Conservation (phyloP, 2,329 filamentous ascomycete genomes). For the Aureobasidium leucospermi region DNA sequence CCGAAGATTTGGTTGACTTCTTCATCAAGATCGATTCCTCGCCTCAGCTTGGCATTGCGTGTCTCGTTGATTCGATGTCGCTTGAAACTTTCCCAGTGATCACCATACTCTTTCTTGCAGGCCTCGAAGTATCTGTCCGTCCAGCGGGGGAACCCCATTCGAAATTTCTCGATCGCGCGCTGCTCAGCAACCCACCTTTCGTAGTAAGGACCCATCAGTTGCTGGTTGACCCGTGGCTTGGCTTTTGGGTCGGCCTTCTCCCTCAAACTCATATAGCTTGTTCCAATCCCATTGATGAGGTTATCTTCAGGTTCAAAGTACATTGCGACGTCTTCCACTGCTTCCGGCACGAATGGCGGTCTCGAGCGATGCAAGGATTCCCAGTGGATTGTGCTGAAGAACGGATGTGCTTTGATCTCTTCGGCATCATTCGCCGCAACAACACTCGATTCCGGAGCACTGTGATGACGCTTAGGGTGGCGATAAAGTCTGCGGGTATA, state of each 20-base stretch:
- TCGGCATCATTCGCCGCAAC: slow-evolving; percentile 80
- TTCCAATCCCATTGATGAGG: slow-evolving; percentile 39
- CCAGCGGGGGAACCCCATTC: slow-evolving; percentile 25
- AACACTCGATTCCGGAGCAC: slow-evolving; percentile 33
- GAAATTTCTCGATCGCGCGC: slow-evolving; percentile 22
- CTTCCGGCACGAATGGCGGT: slow-evolving; percentile 74
- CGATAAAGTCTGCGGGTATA: slow-evolving; percentile 17
- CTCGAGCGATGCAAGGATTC: slow-evolving; percentile 59
- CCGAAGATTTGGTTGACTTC: background rate
- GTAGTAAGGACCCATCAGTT: slow-evolving; percentile 18
- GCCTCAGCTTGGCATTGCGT: slow-evolving; percentile 16
- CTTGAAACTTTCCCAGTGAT: slow-evolving; percentile 25
- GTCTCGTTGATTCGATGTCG: slow-evolving; percentile 21
- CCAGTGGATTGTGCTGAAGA: slow-evolving; percentile 78
- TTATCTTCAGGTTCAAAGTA: slow-evolving; percentile 84
- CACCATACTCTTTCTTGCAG: slow-evolving; percentile 26
- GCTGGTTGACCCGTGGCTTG: background rate
- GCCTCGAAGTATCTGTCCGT: slow-evolving; percentile 23
- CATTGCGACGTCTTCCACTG: slow-evolving; percentile 56
- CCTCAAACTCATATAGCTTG: slow-evolving; percentile 19
- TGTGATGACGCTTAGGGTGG: background rate
- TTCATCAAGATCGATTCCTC: background rate
- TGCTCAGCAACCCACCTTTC: slow-evolving; percentile 21
- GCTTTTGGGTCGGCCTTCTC: slow-evolving; percentile 18
- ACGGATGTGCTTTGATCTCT: slow-evolving; percentile 83